phyloP scores from a whole-genome alignment of 2,329 filamentous ascomycete species.

The Xenosphaeropsis pyriputrescens region DNA sequence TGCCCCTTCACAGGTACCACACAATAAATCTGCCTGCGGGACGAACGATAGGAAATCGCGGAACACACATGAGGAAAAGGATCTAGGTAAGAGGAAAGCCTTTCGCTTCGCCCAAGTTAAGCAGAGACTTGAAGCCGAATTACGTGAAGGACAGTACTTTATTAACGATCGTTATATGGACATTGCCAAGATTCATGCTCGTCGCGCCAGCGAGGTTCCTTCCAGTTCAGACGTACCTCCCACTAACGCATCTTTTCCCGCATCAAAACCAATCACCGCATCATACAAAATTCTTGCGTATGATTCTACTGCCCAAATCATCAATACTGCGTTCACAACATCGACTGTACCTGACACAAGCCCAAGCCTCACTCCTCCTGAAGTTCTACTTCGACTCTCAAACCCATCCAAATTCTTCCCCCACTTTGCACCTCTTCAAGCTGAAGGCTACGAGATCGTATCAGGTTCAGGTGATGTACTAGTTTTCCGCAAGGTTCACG shows the following conservation, averaged over 20 bases:
- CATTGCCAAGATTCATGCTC: neutral
- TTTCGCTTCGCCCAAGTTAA: neutral
- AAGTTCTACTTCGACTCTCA: constrained; percentile 43
- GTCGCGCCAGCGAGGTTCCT: neutral
- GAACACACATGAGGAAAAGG: no score
- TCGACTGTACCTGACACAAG: constrained; percentile 34
- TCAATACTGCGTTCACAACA: constrained; percentile 45
- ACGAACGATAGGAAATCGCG: no score
- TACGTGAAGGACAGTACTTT: neutral
- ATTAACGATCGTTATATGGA: neutral
- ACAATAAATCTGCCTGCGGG: neutral
- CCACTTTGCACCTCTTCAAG: constrained; percentile 41
- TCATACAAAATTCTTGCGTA: constrained; percentile 55
- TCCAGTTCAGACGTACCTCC: neutral
- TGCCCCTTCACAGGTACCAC: neutral
- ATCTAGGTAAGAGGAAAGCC: no score
- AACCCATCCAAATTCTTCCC: constrained; percentile 52
- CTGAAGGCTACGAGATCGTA: constrained; percentile 51
- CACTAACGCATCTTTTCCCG: neutral
- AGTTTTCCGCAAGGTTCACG: constrained; percentile 47
- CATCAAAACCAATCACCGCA: constrained; percentile 5
- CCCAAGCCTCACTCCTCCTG: constrained; percentile 38
- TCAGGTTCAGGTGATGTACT: constrained; percentile 48
- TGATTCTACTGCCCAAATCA: constrained; percentile 38
- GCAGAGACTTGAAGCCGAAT: neutral